These are phyloP conservation scores for Saccharomycopsis sp. DNA, from an alignment of 805 yeast species.

Conservation along the genomic window DNA sequence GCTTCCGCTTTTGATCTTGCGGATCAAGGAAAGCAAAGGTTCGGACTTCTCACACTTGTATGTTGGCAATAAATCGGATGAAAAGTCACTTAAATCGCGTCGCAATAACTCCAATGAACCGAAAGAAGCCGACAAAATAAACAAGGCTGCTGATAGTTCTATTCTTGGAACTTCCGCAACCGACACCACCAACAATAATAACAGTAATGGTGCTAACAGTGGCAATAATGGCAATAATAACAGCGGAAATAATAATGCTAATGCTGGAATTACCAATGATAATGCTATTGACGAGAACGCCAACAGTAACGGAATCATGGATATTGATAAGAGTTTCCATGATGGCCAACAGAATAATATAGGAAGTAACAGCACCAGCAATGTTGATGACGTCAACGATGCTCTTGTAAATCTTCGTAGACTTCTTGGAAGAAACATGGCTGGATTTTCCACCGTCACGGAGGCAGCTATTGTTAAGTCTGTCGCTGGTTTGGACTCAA, in stretches of 20 bases:
- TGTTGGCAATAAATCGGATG: background rate
- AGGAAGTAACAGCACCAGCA: conserved; percentile 24
- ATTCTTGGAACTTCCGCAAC: background rate
- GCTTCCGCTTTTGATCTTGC: conserved; percentile 38
- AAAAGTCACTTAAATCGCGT: background rate
- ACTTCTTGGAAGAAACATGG: background rate
- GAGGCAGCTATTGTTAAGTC: conserved; percentile 20
- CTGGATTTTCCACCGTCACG: conserved; percentile 3
- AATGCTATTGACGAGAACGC: conserved; percentile 12
- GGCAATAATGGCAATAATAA: background rate
- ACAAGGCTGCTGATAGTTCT: background rate
- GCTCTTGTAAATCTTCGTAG: conserved; percentile 24
- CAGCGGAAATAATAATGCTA: conserved; percentile 18
- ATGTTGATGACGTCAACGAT: conserved; percentile 26
- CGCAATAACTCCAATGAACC: background rate
- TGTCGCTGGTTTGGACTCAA: conserved; percentile 31
- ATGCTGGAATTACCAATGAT: conserved; percentile 20
- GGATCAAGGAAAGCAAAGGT: conserved; percentile 12
- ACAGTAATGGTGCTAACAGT: background rate
- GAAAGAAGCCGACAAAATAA: background rate
- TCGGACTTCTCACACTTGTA: background rate
- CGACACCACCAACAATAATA: background rate
- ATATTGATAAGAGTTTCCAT: background rate
- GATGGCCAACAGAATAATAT: background rate
- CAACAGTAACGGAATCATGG: background rate